Percentiles rank a stretch among this genome's conserved stretches.
Evolutionary conservation across 164 flowering plant genomes (phyloP).

Genomic region (Euptelea pleiosperma): DNA sequence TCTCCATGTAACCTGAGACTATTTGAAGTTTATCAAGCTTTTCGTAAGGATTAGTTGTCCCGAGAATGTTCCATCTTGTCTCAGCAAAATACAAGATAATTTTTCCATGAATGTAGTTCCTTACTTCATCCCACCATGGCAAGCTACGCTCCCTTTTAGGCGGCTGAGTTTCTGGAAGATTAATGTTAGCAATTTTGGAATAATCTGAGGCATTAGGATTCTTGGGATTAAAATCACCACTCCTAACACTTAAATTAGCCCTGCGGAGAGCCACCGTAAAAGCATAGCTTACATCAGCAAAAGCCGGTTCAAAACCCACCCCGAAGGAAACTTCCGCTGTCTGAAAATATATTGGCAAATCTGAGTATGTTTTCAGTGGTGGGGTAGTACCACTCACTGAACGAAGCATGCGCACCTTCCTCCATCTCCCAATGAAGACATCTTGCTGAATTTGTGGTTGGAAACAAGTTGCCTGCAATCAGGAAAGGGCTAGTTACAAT

Average conservation of each 20-base stretch:
- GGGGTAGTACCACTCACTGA: constrained; percentile 98
- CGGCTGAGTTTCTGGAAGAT: constrained; percentile 31
- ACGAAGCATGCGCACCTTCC: constrained; percentile 83
- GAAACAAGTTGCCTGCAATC: constrained; percentile 83
- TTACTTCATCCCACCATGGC: constrained; percentile 99
- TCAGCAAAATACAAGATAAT: constrained; percentile 55
- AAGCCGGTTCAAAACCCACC: constrained; percentile 88
- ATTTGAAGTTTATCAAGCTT: constrained; percentile 79
- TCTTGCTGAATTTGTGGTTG: constrained; percentile 92
- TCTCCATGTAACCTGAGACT: constrained; percentile 57
- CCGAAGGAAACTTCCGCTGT: constrained; percentile 81
- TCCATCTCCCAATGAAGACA: constrained; percentile 91
- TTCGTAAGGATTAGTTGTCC: constrained; percentile 93
- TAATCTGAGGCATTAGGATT: constrained; percentile 25
- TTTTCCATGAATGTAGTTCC: constrained; percentile 89
- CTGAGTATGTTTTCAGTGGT: constrained; percentile 77
- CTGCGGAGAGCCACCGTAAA: constrained; percentile 97
- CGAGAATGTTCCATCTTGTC: constrained; percentile 67
- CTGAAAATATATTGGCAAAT: constrained; percentile 77
- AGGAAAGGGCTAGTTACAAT: constrained; percentile 11
- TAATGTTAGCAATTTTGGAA: constrained; percentile 3
- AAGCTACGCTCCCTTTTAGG: constrained; percentile 91
- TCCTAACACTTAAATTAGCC: constrained; percentile 76
- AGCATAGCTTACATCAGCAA: constrained; percentile 94
- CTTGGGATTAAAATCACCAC: constrained; percentile 9